Conservation (phyloP, 78 protist species). For the Dictyostelium capitatum region DNA sequence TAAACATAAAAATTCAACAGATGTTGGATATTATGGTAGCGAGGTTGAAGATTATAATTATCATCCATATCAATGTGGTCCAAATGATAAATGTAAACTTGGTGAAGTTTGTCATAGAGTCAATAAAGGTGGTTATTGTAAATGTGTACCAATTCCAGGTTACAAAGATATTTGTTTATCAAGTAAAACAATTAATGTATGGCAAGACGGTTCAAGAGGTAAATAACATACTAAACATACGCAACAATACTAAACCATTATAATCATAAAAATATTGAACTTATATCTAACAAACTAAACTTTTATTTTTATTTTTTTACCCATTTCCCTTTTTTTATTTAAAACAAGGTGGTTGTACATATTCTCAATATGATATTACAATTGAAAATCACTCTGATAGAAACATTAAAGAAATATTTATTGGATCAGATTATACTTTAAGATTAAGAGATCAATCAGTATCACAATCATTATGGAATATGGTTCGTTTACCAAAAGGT, state of each 20-base stretch:
- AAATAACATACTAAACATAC: no score
- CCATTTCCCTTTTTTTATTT: no score
- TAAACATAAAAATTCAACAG: no score
- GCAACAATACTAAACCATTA: no score
- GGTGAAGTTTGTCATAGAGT: slow-evolving; percentile 9
- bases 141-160: neutral
- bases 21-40: neutral
- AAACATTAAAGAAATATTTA: slow-evolving; percentile 21
- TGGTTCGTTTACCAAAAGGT: slow-evolving; percentile 2
- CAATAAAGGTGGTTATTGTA: neutral
- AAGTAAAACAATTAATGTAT: neutral
- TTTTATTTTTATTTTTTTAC: no score
- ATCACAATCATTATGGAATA: slow-evolving; percentile 5
- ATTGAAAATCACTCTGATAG: neutral
- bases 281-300: no score
- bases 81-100: neutral
- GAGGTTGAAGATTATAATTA: neutral
- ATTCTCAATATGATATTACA: slow-evolving; percentile 36
- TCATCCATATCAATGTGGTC: slow-evolving; percentile 16
- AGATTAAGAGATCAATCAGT: neutral
- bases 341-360: slow-evolving; percentile 17
- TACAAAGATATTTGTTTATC: neutral
- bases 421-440: slow-evolving; percentile 38
- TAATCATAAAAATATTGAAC: no score
- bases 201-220: slow-evolving; percentile 13